Evolutionary conservation across 805 yeast genomes (phyloP), one percentile per base, ranked within the genome.

Genomic region (Ogataea populi-albae): DNA sequence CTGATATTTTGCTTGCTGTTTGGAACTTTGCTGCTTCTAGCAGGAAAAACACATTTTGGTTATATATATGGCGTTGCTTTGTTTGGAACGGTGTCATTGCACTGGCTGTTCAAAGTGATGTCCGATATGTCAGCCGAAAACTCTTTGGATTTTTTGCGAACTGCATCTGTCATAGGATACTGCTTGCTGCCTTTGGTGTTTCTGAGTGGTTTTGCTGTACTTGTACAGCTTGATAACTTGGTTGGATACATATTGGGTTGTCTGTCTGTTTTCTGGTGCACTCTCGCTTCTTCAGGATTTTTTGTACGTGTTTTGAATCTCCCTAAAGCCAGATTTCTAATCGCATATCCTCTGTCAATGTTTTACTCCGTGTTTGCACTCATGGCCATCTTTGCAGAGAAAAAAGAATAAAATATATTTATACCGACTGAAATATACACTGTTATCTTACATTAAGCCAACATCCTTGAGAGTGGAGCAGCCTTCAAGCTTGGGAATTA

Each of bases 21-120:
- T 56, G 98, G 96, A 15, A 73, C 88, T 1, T 77, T 83, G 41
- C 66, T 93, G 35, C 65, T 91, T 33, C 68, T 89, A 28, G 81
- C 95, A 1, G 98, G 98, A 4, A 93, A 91, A 59, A 85, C 91
- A 11, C 98, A 93, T 59, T 93, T 93, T 57, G 98, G 98, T 2
- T 93, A 93, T 60, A 85, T 93, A 32, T 93, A 93, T 55, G 98
- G 98, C 25, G 95, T 93, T 26, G 98, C 96, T 0, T 64, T 93
- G 27, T 79, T 91, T 49, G 98, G 98, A 12, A 83, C 95, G 2
- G 57, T 86, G 11, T 79, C 95, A 21, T 74, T 88, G 46, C 97
- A 89, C 62, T 75, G 76, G 49, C 68, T 93, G 40, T 83, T 94
- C 59, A 88, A 84, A 57, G 68, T 87, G 43, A 93, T 93, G 98